These are phyloP conservation scores for Danielozyma ontarioensis DNA, from an alignment of 805 yeast species.

Conservation along the genomic window DNA sequence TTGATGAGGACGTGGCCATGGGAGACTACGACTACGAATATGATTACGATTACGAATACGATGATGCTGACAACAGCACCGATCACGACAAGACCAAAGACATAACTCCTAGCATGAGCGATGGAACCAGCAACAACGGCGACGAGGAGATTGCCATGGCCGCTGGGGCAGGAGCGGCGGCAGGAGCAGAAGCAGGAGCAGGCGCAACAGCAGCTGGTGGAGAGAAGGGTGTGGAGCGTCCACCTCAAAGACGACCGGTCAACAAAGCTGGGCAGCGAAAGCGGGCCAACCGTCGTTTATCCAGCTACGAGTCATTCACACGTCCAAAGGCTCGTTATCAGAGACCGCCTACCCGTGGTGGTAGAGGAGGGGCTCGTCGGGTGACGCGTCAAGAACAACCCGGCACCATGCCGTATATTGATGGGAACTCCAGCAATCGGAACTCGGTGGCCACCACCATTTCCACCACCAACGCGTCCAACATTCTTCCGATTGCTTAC, in stretches of 20 bases:
- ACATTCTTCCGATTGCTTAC: slow-evolving; percentile 86
- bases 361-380: slow-evolving; percentile 1
- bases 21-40: slow-evolving; percentile 14
- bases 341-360: slow-evolving; percentile 5
- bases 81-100: not conserved
- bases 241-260: slow-evolving; percentile 1
- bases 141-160: too few relatives aligned
- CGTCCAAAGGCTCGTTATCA: slow-evolving; percentile 26
- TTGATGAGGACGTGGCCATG: slow-evolving; percentile 18
- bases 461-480: slow-evolving; percentile 71
- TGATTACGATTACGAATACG: slow-evolving; percentile 11
- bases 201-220: not conserved
- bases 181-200: not conserved
- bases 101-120: not conserved
- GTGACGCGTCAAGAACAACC: not conserved
- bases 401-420: too few relatives aligned
- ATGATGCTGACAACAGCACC: slow-evolving; percentile 1
- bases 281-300: slow-evolving; percentile 16
- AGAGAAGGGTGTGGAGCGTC: slow-evolving; percentile 1
- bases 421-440: slow-evolving; percentile 9
- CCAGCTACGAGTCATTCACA: slow-evolving; percentile 41
- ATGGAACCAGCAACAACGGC: not conserved
- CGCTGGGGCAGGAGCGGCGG: slow-evolving; percentile 2
- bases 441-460: slow-evolving; percentile 56
- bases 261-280: not conserved